phyloP scores from a whole-genome alignment of 2,329 filamentous ascomycete species.

The Colletotrichum lini region DNA sequence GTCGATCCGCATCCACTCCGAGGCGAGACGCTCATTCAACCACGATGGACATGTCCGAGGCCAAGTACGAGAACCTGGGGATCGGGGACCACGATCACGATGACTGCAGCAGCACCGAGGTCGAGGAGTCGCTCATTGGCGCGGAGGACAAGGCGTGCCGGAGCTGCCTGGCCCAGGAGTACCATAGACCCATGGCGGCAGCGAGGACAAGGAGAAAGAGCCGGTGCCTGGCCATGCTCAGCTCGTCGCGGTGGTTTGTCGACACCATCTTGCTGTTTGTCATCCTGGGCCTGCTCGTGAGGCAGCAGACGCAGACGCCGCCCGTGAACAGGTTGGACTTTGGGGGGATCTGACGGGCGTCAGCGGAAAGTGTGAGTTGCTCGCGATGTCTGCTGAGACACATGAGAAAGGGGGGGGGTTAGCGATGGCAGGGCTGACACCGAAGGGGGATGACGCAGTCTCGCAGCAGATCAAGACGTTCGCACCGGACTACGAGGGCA shows the following conservation, averaged over 20 bases:
- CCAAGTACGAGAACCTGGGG: slow-evolving; percentile 46
- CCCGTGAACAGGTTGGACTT: slow-evolving; percentile 50
- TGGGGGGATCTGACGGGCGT: slow-evolving; percentile 55
- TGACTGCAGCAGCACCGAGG: slow-evolving; percentile 51
- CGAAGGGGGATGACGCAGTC: slow-evolving; percentile 45
- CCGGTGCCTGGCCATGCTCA: slow-evolving; percentile 37
- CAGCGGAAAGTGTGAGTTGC: slow-evolving; percentile 48
- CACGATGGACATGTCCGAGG: slow-evolving; percentile 39
- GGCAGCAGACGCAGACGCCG: slow-evolving; percentile 47
- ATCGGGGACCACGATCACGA: slow-evolving; percentile 48
- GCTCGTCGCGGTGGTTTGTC: slow-evolving; percentile 50
- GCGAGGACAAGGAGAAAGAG: slow-evolving; percentile 27
- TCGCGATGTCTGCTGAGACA: no score
- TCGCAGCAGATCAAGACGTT: slow-evolving; percentile 57
- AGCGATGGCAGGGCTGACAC: not conserved
- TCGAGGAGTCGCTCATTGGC: slow-evolving; percentile 53
- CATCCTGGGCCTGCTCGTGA: slow-evolving; percentile 50
- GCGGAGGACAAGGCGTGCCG: slow-evolving; percentile 45
- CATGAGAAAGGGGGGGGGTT: not conserved
- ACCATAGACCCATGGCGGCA: slow-evolving; percentile 5
- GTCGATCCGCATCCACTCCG: slow-evolving; percentile 21
- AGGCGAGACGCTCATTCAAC: not conserved
- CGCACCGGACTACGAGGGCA: slow-evolving; percentile 49
- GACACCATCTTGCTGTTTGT: slow-evolving; percentile 51
- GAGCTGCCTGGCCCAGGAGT: slow-evolving; percentile 16